Evolutionary conservation across 2,329 filamentous ascomycete species (phyloP).

Genomic region (Neurospora crassa): DNA sequence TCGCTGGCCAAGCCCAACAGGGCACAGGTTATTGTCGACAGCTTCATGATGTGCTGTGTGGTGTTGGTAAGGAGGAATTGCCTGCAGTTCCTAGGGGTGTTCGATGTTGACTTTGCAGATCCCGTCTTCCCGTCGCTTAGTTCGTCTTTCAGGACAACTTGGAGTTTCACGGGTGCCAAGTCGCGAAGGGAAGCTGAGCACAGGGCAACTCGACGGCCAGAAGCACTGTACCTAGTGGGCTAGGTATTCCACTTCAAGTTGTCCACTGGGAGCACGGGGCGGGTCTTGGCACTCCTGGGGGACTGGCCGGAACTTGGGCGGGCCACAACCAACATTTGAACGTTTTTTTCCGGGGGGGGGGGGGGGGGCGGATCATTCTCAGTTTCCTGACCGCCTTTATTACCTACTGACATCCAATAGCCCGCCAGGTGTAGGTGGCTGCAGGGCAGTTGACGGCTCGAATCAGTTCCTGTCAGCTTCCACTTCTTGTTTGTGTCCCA

Average conservation of each 20-base stretch:
- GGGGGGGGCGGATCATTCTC: conserved; percentile 15
- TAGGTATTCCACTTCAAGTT: background rate
- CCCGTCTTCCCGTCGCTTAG: conserved; percentile 1
- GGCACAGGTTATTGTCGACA: conserved; percentile 51
- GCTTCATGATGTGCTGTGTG: conserved; percentile 47
- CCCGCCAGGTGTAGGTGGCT: background rate
- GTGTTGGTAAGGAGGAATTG: conserved; percentile 15
- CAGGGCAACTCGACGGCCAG: conserved; percentile 2
- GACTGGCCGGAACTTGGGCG: background rate
- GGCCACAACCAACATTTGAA: background rate
- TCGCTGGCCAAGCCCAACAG: conserved; percentile 65
- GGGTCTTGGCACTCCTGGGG: conserved; percentile 1
- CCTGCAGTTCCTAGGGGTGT: conserved; percentile 25
- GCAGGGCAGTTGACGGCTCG: background rate
- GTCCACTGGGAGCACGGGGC: conserved; percentile 1
- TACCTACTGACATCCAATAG: background rate
- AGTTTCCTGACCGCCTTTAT: conserved; percentile 9
- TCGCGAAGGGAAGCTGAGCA: conserved; percentile 12
- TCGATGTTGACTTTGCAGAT: conserved; percentile 10
- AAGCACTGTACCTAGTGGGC: conserved; percentile 3
- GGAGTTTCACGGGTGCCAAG: conserved; percentile 11
- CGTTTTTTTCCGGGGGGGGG: no score
- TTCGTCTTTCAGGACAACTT: conserved; percentile 16
- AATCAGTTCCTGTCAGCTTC: background rate
- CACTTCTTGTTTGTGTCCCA: background rate